Base-by-base conservation (phyloP, 352 stramenopile species). In the Phytophthora constricta region DNA sequence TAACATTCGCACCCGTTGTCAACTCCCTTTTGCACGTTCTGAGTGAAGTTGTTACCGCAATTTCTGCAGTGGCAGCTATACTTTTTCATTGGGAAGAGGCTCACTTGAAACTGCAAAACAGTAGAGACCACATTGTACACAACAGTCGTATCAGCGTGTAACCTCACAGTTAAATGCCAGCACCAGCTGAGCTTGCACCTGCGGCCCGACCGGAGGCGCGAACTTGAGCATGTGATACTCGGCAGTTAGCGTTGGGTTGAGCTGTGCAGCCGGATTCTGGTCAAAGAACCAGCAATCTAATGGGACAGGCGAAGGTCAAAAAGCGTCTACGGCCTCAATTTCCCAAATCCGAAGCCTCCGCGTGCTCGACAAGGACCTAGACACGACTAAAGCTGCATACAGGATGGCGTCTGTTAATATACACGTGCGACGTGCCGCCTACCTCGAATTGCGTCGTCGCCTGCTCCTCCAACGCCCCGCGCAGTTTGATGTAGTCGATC, bases 201-300 rank as follows among this genome's bases (percentile, higher is more conserved):
- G 87, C 16, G 87, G 87, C n/a, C 87, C 87, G 33, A 84, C 68
- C 16, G 87, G 87, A 48, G 79, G 80, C 4, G 84, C 86, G 22
- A 89, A 77, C 64, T 96, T 96, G 27, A 96, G 70, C 26, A 62
- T 66, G 27, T 82, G 84, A 65, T 92, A 92, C 49, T 89, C 71
- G 13, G 68, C 62, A 23, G 59, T 77, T 28, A 76, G 65, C 0
- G 39, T 26, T 63, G 58, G 19, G 51, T 79, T 74, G 16, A 69
- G 23, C 50, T 78, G 58, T 8, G 80, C 70, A 33, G 82, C 78
- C 3, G 77, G 82, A 37, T 92, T 89, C 20, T 96, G 87, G 41
- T 94, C 86, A 59, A 96, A 96, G 59, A 90, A 94, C 87, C 87
- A 96, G 74, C 87, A 93, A 72, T 96, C 87, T 96, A 59, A 49